These are phyloP conservation scores for Globisporangium emineosum DNA, from an alignment of 352 stramenopile genomes.

Conservation along the genomic window DNA sequence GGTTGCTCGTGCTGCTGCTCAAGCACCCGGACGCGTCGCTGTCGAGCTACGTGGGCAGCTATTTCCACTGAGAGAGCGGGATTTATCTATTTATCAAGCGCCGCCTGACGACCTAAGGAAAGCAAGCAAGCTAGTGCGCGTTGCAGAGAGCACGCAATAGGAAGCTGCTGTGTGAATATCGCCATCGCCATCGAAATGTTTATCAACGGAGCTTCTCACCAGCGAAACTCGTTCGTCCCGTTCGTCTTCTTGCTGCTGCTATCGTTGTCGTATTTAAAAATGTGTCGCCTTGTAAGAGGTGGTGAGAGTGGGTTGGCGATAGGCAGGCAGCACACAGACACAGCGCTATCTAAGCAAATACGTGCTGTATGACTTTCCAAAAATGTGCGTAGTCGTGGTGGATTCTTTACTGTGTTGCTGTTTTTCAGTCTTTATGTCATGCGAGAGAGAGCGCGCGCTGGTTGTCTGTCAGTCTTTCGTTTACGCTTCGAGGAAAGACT, in stretches of 20 bases:
- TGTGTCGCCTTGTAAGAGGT: neutral
- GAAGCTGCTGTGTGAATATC: neutral
- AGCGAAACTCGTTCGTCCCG: neutral
- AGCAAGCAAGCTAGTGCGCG: neutral
- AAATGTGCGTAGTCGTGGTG: constrained; percentile 17
- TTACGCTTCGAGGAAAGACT: constrained; percentile 49
- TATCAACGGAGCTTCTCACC: neutral
- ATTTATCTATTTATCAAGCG: constrained; percentile 15
- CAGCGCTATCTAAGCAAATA: neutral
- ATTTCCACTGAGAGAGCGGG: constrained; percentile 2
- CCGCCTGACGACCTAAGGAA: neutral
- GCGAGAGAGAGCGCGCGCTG: too few relatives aligned
- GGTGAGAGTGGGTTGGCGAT: neutral
- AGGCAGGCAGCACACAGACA: neutral
- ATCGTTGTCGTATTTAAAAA: neutral
- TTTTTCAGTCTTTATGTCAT: neutral
- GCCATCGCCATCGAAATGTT: neutral
- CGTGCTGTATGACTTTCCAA: neutral
- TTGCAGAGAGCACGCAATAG: neutral
- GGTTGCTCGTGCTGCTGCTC: constrained; percentile 34
- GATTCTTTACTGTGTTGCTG: neutral
- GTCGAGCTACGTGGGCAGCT: constrained; percentile 24
- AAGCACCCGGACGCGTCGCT: constrained; percentile 31
- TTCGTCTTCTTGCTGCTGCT: neutral
- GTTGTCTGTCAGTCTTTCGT: constrained; percentile 4